Evolutionary conservation across 768 basidiomycete species (phyloP).

Genomic region (Cyclocybe aegerita): DNA sequence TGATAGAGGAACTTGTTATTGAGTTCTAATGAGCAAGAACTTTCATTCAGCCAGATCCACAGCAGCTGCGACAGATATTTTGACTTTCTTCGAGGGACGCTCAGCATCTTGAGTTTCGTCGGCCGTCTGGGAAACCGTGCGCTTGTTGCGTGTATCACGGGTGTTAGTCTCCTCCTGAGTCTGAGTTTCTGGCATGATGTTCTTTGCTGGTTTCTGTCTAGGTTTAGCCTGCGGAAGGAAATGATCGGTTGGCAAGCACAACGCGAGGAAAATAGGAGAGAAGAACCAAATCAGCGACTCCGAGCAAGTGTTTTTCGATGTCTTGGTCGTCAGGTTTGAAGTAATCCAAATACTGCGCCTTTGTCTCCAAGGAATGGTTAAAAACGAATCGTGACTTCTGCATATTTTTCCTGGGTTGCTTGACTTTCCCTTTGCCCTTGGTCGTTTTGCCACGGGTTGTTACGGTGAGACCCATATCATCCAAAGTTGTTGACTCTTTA

Average conservation of each 20-base stretch:
- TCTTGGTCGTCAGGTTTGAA: constrained; percentile 58
- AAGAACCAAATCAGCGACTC: constrained; percentile 54
- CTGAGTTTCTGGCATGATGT: constrained; percentile 23
- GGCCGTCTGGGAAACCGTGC: constrained; percentile 13
- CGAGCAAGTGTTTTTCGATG: constrained; percentile 60
- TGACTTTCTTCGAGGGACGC: constrained; percentile 58
- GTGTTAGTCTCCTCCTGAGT: constrained; percentile 33
- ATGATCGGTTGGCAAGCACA: constrained; percentile 4
- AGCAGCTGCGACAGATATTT: constrained; percentile 67
- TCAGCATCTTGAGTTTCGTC: constrained; percentile 21
- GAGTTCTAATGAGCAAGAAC: too few species aligned
- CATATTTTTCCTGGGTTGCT: constrained; percentile 43
- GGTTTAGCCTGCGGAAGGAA: constrained; percentile 9
- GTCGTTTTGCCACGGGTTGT: constrained; percentile 40
- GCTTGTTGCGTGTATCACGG: constrained; percentile 7
- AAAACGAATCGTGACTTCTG: constrained; percentile 62
- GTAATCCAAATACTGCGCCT: constrained; percentile 59
- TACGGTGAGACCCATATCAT: constrained; percentile 44
- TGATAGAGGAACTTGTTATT: too few species aligned
- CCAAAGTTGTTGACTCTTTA: constrained; percentile 44
- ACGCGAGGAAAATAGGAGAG: constrained; percentile 1
- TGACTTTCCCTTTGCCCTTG: constrained; percentile 37
- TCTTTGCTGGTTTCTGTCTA: not conserved
- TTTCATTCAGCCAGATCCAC: constrained; percentile 73
- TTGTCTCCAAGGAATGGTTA: constrained; percentile 43